These are phyloP conservation scores for Coelastrella sp. DNA, from an alignment of 139 green algal genomes.

Conservation along the genomic window DNA sequence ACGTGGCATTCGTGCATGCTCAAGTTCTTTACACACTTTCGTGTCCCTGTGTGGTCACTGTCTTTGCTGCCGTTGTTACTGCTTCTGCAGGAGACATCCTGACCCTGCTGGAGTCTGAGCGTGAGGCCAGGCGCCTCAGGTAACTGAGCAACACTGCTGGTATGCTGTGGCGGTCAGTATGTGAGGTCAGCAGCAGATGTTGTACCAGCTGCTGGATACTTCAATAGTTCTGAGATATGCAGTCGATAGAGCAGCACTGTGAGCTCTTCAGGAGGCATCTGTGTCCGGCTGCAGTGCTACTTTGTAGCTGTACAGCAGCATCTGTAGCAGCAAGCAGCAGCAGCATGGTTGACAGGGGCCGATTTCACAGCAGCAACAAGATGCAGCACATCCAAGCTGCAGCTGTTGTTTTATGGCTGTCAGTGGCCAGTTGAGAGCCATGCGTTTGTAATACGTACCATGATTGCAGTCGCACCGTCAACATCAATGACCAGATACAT, in stretches of 20 bases:
- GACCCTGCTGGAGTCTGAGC: conserved; percentile 98
- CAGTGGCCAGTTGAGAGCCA: too few relatives aligned
- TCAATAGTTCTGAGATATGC: background rate
- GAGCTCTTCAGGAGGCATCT: background rate
- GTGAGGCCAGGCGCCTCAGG: conserved; percentile 94
- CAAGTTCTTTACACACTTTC: too few relatives aligned
- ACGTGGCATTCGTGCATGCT: too few relatives aligned
- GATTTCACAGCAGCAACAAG: too few relatives aligned
- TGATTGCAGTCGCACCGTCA: too few relatives aligned
- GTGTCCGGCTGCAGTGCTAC: too few relatives aligned
- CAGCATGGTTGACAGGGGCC: too few relatives aligned
- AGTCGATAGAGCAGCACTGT: background rate
- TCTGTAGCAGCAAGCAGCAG: background rate
- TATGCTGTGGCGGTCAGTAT: too few relatives aligned
- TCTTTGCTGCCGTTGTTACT: background rate
- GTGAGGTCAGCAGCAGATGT: background rate
- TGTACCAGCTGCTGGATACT: background rate
- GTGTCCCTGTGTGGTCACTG: background rate
- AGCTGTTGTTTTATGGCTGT: too few relatives aligned
- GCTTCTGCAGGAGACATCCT: conserved; percentile 95
- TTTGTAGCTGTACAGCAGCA: background rate
- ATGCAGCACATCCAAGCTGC: too few relatives aligned
- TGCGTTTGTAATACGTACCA: too few relatives aligned
- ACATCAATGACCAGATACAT: too few relatives aligned
- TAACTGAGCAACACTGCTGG: conserved; percentile 58